Base-by-base conservation (phyloP, 2,329 filamentous ascomycete genomes). In the Thermomyces lanuginosus region DNA sequence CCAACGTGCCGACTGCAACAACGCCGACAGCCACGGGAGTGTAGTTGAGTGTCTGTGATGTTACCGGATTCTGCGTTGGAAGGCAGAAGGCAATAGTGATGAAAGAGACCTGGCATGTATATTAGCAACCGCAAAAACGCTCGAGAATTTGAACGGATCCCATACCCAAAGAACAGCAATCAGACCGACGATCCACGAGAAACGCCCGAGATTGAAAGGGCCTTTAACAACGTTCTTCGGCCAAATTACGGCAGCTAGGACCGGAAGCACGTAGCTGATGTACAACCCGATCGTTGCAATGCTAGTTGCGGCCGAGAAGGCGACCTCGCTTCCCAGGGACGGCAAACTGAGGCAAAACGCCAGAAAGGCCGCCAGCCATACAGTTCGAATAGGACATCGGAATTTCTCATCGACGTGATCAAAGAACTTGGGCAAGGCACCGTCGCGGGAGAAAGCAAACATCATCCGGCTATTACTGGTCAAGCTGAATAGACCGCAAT, bases 401-500 rank as follows among this genome's bases (percentile, higher is more conserved):
- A 24, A 30, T 17, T 21, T 20, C 15, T 21, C 15, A 21, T 30
- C 28, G 18, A 30, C 28, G 14, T 30, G 28, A 11, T 30, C 28
- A 20, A 30, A 30, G 17, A 30, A 30, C 8, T 19, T 17, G 2
- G 28, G 28, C 15, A 30, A 12, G 16, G 28, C 28, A 8, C 28
- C 28, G 20, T 30, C 28, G 6, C 28, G 28, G n/a, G 28, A 30
- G 22, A 30, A 30, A 3, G 28, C 28, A 16, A 26, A 30, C 28
- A 30, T 30, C 28, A 30, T 30, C 9, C 28, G 28, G 22, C 28
- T 30, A 12, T 30, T 30, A 15, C 28, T 30, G 9, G 28, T 30
- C 10, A 30, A 18, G 22, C 28, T 30, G 18, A 30, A 30, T 11
- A 30, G 28, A 14, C 28, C 28, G 17, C 28, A 30, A 19, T 30